Conservation (phyloP, 768 basidiomycete genomes). For the Trametes villosa region DNA sequence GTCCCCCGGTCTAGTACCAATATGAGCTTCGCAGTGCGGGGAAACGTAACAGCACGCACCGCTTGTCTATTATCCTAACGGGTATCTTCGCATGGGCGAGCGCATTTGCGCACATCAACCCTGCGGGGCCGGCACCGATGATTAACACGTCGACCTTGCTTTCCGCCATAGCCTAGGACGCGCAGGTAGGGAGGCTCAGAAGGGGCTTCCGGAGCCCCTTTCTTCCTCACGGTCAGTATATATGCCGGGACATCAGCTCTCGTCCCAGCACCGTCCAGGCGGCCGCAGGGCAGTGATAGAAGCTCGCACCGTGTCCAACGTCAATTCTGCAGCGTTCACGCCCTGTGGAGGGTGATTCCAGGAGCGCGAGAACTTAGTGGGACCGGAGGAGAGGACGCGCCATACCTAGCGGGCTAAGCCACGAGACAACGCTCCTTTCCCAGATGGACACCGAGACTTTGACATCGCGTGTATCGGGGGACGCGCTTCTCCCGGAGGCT, state of each 20-base stretch:
- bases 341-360: not conserved
- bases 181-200: not conserved
- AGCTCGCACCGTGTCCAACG: constrained; percentile 1
- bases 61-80: constrained; percentile 46
- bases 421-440: not conserved
- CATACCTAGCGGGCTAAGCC: not conserved
- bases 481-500: not conserved
- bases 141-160: constrained; percentile 44
- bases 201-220: not conserved
- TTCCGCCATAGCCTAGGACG: constrained; percentile 10
- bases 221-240: not conserved
- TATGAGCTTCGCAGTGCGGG: not conserved
- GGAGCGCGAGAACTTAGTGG: constrained; percentile 4
- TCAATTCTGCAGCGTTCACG: not conserved
- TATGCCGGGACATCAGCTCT: not conserved
- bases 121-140: constrained; percentile 49
- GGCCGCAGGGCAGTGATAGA: not conserved
- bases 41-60: constrained; percentile 29
- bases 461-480: not conserved
- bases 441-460: not conserved
- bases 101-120: constrained; percentile 49
- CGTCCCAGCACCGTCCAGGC: not conserved
- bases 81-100: constrained; percentile 42
- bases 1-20: constrained; percentile 19
- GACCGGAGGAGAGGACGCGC: not conserved